Conservation (phyloP, 208 protist genomes). For the Trypanosoma melophagium region DNA sequence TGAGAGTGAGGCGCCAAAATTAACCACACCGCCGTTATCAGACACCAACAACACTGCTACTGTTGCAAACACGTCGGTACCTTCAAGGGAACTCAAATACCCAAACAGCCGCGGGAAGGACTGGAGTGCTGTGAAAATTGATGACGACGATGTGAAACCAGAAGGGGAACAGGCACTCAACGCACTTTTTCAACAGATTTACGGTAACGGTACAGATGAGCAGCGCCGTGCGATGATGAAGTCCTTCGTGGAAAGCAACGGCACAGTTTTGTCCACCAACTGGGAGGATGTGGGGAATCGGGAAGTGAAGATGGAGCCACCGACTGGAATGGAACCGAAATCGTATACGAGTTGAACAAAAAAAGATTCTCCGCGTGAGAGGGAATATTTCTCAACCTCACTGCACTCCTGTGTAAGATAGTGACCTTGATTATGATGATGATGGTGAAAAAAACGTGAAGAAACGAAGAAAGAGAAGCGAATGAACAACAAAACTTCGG, state of each 20-base stretch:
- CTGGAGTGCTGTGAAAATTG: slow-evolving; percentile 71
- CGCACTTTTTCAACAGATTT: slow-evolving; percentile 93
- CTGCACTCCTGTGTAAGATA: no score
- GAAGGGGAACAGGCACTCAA: slow-evolving; percentile 91
- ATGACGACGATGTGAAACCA: slow-evolving; percentile 84
- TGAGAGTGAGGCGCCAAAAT: slow-evolving; percentile 12
- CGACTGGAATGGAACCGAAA: slow-evolving; percentile 91
- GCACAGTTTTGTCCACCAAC: slow-evolving; percentile 96
- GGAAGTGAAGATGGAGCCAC: slow-evolving; percentile 81
- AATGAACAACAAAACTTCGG: no score
- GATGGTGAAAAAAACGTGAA: no score
- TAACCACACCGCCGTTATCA: neutral
- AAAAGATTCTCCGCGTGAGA: neutral
- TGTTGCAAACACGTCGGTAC: slow-evolving; percentile 18
- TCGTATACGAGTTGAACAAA: slow-evolving; percentile 16
- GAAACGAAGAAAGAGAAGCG: no score
- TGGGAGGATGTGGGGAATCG: slow-evolving; percentile 92
- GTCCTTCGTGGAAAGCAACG: slow-evolving; percentile 93
- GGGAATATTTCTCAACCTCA: no score
- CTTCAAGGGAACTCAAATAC: slow-evolving; percentile 58
- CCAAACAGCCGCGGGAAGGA: slow-evolving; percentile 87
- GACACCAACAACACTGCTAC: slow-evolving; percentile 6
- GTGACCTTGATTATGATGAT: no score
- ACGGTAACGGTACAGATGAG: slow-evolving; percentile 88
- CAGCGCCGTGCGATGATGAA: slow-evolving; percentile 94